Conservation (phyloP, 805 yeast species). For the Schizosaccharomyces octosporus region DNA sequence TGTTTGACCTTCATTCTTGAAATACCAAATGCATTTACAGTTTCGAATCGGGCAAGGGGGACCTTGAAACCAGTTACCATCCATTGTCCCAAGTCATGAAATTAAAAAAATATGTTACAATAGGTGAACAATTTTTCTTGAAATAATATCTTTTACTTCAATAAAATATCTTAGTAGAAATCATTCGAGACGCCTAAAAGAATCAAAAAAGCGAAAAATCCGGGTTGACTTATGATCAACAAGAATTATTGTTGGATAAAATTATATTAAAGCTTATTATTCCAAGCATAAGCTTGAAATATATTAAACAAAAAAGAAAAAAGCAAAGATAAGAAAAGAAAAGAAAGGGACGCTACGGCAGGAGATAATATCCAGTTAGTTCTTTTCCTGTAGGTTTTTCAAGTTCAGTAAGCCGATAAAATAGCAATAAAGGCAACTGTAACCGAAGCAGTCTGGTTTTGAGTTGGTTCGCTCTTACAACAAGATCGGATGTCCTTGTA, state of each 20-base stretch:
- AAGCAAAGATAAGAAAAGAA: not conserved
- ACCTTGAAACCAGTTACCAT: conserved; percentile 24
- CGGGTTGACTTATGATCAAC: not conserved
- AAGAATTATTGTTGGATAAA: not conserved
- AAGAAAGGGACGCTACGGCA: not conserved
- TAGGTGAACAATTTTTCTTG: too few relatives aligned
- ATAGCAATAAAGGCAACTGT: too few relatives aligned
- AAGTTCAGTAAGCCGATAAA: too few relatives aligned
- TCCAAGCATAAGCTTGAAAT: not conserved
- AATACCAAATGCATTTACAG: conserved; percentile 57
- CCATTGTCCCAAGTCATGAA: not conserved
- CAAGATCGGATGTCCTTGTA: too few relatives aligned
- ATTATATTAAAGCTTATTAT: not conserved
- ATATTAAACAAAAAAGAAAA: too few relatives aligned
- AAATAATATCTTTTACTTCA: too few relatives aligned
- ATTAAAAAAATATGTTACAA: too few relatives aligned
- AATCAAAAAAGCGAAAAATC: not conserved
- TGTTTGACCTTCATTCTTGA: conserved; percentile 44
- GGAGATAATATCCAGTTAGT: too few relatives aligned
- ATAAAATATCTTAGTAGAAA: not conserved
- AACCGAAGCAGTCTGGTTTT: too few relatives aligned
- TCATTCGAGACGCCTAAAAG: not conserved
- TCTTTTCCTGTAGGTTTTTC: too few relatives aligned
- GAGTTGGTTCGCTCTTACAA: too few relatives aligned
- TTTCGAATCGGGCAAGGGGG: conserved; percentile 71